Conservation (phyloP, 345 rosid species). For the Turritis glabra region DNA sequence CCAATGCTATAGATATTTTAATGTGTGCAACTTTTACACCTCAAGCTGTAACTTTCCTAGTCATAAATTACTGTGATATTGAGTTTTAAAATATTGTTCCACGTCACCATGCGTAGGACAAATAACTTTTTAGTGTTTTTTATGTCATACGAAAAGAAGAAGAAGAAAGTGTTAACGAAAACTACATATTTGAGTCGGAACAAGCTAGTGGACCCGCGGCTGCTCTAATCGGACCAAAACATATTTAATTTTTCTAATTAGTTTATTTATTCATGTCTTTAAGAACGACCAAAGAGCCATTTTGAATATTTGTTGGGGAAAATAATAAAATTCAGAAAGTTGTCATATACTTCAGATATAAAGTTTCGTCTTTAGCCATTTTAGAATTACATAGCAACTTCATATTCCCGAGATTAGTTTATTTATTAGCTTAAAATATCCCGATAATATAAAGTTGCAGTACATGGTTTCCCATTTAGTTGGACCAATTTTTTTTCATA, state of each 20-base stretch:
- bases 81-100: conserved; percentile 15
- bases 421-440: neutral
- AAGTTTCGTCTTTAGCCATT: neutral
- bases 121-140: conserved; percentile 29
- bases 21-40: conserved; percentile 13
- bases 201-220: conserved; percentile 29
- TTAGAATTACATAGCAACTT: neutral
- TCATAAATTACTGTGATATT: conserved; percentile 26
- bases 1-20: conserved; percentile 2
- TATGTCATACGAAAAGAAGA: conserved; percentile 18
- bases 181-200: conserved; percentile 24
- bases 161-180: conserved; percentile 30
- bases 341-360: neutral
- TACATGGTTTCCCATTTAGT: conserved; percentile 7
- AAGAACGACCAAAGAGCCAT: conserved; percentile 29
- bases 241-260: neutral
- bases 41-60: conserved; percentile 4
- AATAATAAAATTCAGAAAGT: neutral
- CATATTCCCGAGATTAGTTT: neutral
- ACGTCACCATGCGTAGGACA: conserved; percentile 41
- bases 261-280: conserved; percentile 14
- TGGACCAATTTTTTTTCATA: neutral
- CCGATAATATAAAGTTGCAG: neutral
- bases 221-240: conserved; percentile 23
- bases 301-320: conserved; percentile 3